These are phyloP conservation scores for Chrysoporthe puriensis DNA, from an alignment of 2,329 filamentous ascomycete species.

Conservation along the genomic window DNA sequence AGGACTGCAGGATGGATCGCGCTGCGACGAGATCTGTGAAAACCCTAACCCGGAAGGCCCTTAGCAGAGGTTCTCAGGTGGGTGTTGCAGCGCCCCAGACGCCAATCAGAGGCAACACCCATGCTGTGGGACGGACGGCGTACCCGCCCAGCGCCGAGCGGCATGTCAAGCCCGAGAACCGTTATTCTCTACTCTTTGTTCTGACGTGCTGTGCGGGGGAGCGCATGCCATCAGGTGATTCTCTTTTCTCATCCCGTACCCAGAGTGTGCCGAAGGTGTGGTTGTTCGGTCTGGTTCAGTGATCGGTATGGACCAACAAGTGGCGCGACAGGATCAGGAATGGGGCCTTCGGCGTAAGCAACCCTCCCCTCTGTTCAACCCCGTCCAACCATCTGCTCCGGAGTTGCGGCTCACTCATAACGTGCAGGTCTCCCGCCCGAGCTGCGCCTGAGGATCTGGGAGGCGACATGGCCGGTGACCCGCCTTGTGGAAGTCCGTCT, in stretches of 20 bases:
- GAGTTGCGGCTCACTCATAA: not conserved
- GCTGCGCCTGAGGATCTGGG: slow-evolving; percentile 28
- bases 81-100: too few species aligned
- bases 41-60: too few species aligned
- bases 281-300: too few species aligned
- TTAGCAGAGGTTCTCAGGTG: too few species aligned
- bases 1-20: too few species aligned
- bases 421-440: slow-evolving; percentile 24
- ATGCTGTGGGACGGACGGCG: not conserved
- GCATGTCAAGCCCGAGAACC: slow-evolving; percentile 9
- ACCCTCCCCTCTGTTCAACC: not conserved
- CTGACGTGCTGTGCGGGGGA: slow-evolving; percentile 16
- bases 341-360: slow-evolving; percentile 21
- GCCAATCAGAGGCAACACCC: too few species aligned
- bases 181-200: not conserved
- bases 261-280: not conserved
- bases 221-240: not conserved
- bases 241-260: not conserved
- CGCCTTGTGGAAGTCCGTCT: slow-evolving; percentile 26
- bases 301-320: slow-evolving; percentile 15
- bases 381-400: not conserved
- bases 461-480: slow-evolving; percentile 26
- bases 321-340: not conserved
- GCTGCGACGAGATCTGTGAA: too few species aligned
- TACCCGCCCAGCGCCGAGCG: not conserved